phyloP scores from a whole-genome alignment of 495 filamentous ascomycete genomes.

The Penicillium paxilli region DNA sequence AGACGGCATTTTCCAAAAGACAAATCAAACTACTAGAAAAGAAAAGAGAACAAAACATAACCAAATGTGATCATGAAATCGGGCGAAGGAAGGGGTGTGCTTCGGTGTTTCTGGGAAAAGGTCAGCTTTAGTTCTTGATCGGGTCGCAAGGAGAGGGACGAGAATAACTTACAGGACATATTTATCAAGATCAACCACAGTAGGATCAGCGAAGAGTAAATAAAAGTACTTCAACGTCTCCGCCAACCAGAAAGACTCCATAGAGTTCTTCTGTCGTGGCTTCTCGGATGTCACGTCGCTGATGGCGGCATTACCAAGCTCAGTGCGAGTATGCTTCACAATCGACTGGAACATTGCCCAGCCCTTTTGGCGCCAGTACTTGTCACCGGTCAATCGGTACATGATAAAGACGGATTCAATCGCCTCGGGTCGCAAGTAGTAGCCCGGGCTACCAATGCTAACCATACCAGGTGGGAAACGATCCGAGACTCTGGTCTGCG shows the following conservation, averaged over 20 bases:
- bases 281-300: slow-evolving; percentile 63
- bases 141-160: background rate
- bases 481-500: slow-evolving; percentile 35
- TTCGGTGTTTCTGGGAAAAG: slow-evolving; percentile 50
- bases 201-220: slow-evolving; percentile 69
- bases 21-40: slow-evolving; percentile 4
- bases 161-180: slow-evolving; percentile 66
- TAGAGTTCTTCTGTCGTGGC: slow-evolving; percentile 40
- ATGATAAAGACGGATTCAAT: slow-evolving; percentile 96
- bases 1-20: slow-evolving; percentile 5
- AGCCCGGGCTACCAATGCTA: slow-evolving; percentile 57
- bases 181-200: slow-evolving; percentile 76
- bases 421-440: slow-evolving; percentile 88
- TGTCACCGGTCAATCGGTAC: slow-evolving; percentile 86
- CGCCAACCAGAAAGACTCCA: slow-evolving; percentile 67
- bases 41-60: slow-evolving; percentile 7
- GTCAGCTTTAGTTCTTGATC: slow-evolving; percentile 9
- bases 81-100: slow-evolving; percentile 56
- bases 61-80: slow-evolving; percentile 13
- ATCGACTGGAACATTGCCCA: slow-evolving; percentile 90
- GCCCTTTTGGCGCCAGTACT: slow-evolving; percentile 77
- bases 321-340: slow-evolving; percentile 62
- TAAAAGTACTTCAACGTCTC: slow-evolving; percentile 86
- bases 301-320: slow-evolving; percentile 71
- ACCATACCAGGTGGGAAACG: slow-evolving; percentile 67